These are phyloP conservation scores for Globisporangium sylvaticum DNA, from an alignment of 352 stramenopile species.

Conservation along the genomic window DNA sequence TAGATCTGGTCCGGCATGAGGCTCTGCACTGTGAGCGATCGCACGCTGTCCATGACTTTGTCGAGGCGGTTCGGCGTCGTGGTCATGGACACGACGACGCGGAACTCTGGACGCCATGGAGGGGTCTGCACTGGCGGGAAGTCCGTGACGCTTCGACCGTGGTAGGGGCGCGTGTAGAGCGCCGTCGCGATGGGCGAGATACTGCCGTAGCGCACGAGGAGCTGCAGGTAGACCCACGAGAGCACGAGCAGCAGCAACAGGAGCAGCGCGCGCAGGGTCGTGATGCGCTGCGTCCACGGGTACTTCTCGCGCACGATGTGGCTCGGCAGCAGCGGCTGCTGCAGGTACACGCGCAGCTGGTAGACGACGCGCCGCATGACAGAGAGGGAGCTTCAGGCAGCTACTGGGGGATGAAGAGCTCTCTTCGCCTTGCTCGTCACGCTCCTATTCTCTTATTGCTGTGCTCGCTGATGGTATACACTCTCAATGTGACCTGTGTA, in stretches of 20 bases:
- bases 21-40: conserved; percentile 52
- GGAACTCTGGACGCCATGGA: conserved; percentile 61
- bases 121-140: conserved; percentile 24
- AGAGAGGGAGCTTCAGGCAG: too few species aligned
- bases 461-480: background rate
- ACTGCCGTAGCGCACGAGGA: conserved; percentile 71
- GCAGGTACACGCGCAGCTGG: conserved; percentile 50
- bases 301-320: conserved; percentile 22
- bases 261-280: conserved; percentile 32
- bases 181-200: conserved; percentile 65
- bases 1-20: conserved; percentile 76
- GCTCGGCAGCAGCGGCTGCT: conserved; percentile 57
- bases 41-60: conserved; percentile 76
- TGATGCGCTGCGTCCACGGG: conserved; percentile 38
- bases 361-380: conserved; percentile 25
- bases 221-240: conserved; percentile 53
- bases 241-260: conserved; percentile 22
- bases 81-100: conserved; percentile 79
- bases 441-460: background rate
- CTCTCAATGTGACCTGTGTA: too few species aligned
- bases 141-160: conserved; percentile 42
- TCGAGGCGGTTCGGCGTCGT: conserved; percentile 66
- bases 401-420: too few species aligned
- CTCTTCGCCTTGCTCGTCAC: background rate
- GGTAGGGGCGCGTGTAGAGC: conserved; percentile 59